phyloP scores from a whole-genome alignment of 2,329 filamentous ascomycete species.

The Aspergillus felis region DNA sequence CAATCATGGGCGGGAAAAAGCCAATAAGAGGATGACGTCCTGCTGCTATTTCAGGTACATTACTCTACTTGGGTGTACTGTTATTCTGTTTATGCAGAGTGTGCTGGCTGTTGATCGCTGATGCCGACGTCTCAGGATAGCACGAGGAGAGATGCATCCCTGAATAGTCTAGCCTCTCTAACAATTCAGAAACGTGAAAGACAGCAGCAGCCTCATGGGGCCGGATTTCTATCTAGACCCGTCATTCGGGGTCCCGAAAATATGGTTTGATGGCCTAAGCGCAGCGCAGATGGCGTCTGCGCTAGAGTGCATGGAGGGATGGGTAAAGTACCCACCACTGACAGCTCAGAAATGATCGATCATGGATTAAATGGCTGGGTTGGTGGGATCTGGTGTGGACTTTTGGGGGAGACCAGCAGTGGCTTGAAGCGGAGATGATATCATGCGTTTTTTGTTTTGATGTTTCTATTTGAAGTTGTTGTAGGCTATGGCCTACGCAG shows the following conservation, averaged over 20 bases:
- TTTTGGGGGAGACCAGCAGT: not conserved
- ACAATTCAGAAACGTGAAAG: not conserved
- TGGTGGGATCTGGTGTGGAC: not conserved
- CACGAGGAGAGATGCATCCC: not conserved
- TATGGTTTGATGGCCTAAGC: not conserved
- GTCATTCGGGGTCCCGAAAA: not conserved
- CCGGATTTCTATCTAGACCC: too few species aligned
- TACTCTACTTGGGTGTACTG: not conserved
- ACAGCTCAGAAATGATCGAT: not conserved
- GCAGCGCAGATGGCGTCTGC: not conserved
- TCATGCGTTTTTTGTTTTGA: not conserved
- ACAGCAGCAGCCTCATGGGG: not conserved
- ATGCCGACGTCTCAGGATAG: not conserved
- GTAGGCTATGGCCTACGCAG: not conserved
- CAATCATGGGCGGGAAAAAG: too few species aligned
- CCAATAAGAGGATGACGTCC: too few species aligned
- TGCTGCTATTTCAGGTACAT: too few species aligned
- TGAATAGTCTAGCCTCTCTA: not conserved
- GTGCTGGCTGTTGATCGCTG: not conserved
- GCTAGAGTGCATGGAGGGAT: not conserved
- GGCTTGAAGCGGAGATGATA: not conserved
- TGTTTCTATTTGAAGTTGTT: not conserved
- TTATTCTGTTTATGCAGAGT: not conserved
- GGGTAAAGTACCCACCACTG: not conserved
- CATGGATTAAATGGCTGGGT: not conserved